Conservation (phyloP, 176 grass and related monocot genomes). For the Bothriochloa decipiens region DNA sequence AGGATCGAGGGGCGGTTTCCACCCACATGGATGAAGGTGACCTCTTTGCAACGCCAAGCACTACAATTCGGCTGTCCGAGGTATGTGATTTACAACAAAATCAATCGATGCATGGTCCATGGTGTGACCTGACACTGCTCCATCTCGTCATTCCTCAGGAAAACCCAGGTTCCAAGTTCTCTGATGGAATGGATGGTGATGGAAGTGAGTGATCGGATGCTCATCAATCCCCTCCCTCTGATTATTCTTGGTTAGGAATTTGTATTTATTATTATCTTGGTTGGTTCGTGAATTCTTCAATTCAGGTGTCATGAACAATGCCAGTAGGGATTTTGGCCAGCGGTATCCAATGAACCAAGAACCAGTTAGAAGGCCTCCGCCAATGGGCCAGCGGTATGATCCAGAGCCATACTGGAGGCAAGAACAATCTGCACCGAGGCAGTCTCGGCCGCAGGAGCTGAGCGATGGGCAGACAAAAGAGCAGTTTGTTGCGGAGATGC, state of each 20-base stretch:
- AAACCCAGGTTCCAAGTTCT: conserved; percentile 54
- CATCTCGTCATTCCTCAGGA: conserved; percentile 42
- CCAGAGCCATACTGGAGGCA: conserved; percentile 47
- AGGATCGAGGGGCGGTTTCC: conserved; percentile 53
- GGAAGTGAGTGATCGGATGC: conserved; percentile 62
- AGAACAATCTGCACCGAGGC: conserved; percentile 49
- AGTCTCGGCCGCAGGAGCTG: background rate
- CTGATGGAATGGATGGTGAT: conserved; percentile 64
- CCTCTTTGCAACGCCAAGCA: conserved; percentile 59
- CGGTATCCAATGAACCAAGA: conserved; percentile 25
- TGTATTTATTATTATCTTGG: conserved; percentile 23
- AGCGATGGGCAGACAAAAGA: conserved; percentile 40
- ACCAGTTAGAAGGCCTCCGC: conserved; percentile 23
- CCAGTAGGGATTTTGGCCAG: background rate
- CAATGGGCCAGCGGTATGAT: conserved; percentile 24
- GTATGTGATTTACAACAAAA: conserved; percentile 33
- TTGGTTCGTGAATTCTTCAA: conserved; percentile 31
- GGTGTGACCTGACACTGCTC: conserved; percentile 48
- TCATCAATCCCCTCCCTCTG: background rate
- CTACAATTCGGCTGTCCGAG: conserved; percentile 65
- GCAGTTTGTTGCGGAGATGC: conserved; percentile 48
- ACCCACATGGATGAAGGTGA: conserved; percentile 55
- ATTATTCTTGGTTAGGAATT: background rate
- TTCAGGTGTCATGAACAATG: conserved; percentile 34
- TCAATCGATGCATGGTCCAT: background rate